Conservation (phyloP, 2,329 filamentous ascomycete genomes). For the Alternaria sp. region DNA sequence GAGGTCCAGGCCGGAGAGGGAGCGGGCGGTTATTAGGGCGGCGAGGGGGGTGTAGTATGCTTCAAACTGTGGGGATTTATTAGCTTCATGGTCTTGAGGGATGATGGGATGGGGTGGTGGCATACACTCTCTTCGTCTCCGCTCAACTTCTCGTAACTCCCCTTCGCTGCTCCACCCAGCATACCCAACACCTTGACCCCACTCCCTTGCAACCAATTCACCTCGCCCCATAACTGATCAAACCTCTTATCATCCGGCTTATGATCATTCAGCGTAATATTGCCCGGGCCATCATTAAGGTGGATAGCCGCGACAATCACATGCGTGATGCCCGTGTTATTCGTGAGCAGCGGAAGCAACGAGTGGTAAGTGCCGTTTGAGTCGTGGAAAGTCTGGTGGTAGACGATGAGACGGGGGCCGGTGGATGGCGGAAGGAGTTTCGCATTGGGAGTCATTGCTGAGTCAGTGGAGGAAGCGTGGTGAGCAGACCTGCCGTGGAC, state of each 20-base stretch:
- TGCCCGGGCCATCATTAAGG: slow-evolving; percentile 70
- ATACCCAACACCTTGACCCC: slow-evolving; percentile 85
- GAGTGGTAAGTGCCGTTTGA: slow-evolving; percentile 63
- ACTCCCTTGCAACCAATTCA: slow-evolving; percentile 70
- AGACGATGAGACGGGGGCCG: slow-evolving; percentile 59
- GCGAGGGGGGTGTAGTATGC: slow-evolving; percentile 73
- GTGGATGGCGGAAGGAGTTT: slow-evolving; percentile 45
- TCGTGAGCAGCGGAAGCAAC: slow-evolving; percentile 65
- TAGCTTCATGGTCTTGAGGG: not conserved
- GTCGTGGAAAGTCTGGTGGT: slow-evolving; percentile 70
- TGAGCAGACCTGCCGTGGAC: not conserved
- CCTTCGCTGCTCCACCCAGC: slow-evolving; percentile 83
- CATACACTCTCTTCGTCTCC: slow-evolving; percentile 43
- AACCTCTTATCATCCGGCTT: slow-evolving; percentile 71
- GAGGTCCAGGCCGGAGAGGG: slow-evolving; percentile 49
- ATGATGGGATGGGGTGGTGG: not conserved
- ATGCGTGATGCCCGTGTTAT: slow-evolving; percentile 73
- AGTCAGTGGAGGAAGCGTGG: not conserved
- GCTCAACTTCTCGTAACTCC: slow-evolving; percentile 66
- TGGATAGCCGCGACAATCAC: slow-evolving; percentile 88
- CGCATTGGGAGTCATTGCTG: slow-evolving; percentile 38
- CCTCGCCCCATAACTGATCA: slow-evolving; percentile 78
- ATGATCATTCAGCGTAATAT: slow-evolving; percentile 82
- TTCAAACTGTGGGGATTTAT: slow-evolving; percentile 65
- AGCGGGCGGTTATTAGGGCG: slow-evolving; percentile 66